Conservation (phyloP, 768 basidiomycete genomes). For the Rhodotorula diobovata region DNA sequence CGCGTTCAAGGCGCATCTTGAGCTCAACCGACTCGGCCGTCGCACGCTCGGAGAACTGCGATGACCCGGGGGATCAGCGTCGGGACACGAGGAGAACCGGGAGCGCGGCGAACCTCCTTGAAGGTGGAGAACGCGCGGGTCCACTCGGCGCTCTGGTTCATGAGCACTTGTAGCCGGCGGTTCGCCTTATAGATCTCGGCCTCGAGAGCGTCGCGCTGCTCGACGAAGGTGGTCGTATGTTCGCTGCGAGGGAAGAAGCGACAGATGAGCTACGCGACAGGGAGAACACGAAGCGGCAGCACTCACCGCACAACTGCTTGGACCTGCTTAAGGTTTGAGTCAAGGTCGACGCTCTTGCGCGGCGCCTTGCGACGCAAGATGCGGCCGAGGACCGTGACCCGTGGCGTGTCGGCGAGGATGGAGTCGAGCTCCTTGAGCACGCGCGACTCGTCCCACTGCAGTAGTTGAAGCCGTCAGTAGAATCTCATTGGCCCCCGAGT, state of each 20-base stretch:
- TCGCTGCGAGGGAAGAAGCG: slow-evolving; percentile 47
- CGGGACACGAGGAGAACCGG: background rate
- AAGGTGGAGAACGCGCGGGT: slow-evolving; percentile 13
- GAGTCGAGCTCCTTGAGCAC: slow-evolving; percentile 19
- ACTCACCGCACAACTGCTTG: slow-evolving; percentile 26
- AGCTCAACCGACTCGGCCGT: slow-evolving; percentile 12
- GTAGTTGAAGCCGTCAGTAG: no score
- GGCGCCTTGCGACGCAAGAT: slow-evolving; percentile 5
- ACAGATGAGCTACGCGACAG: background rate
- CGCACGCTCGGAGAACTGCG: slow-evolving; percentile 20
- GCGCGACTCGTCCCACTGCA: slow-evolving; percentile 28
- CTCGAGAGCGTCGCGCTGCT: slow-evolving; percentile 65
- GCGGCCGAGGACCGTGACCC: slow-evolving; percentile 8
- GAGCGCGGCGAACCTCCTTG: slow-evolving; percentile 7
- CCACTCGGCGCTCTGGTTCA: slow-evolving; percentile 22
- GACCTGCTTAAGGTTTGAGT: slow-evolving; percentile 4
- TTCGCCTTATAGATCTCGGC: slow-evolving; percentile 13
- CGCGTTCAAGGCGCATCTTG: slow-evolving; percentile 24
- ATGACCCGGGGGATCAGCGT: no score
- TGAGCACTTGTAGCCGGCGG: slow-evolving; percentile 7
- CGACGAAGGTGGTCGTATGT: slow-evolving; percentile 81
- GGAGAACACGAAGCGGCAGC: background rate
- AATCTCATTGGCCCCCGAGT: no score
- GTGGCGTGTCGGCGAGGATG: slow-evolving; percentile 5
- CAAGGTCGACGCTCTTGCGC: slow-evolving; percentile 2